Evolutionary conservation across 495 filamentous ascomycete genomes (phyloP).

Genomic region (Aspergillus biplanus): DNA sequence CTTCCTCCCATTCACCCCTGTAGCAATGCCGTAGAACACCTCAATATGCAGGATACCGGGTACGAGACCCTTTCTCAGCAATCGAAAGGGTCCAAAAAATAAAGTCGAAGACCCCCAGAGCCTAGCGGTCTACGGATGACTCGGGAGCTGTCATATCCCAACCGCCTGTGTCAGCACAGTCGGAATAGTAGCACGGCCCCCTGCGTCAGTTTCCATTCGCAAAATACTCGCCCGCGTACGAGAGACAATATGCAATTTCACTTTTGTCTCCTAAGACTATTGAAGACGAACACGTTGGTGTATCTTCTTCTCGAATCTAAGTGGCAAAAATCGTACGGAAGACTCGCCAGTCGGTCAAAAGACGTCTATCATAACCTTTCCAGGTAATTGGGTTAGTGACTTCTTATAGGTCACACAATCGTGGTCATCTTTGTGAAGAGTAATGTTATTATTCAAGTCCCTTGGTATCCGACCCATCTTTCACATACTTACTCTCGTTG

Average conservation of each 20-base stretch:
- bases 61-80: too few relatives aligned
- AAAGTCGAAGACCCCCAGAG: not conserved
- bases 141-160: constrained; percentile 25
- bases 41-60: not conserved
- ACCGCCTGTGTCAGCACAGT: not conserved
- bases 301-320: not conserved
- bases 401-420: constrained; percentile 15
- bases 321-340: not conserved
- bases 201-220: constrained; percentile 16
- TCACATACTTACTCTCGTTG: not conserved
- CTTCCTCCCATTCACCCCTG: not conserved
- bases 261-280: not conserved
- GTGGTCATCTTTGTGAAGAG: constrained; percentile 13
- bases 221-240: constrained; percentile 6
- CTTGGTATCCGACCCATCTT: too few relatives aligned
- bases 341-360: not conserved
- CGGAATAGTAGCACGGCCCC: constrained; percentile 8
- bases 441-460: constrained; percentile 6
- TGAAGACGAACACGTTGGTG: constrained; percentile 15
- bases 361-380: not conserved
- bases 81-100: too few relatives aligned
- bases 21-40: not conserved
- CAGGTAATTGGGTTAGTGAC: not conserved
- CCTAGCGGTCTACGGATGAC: constrained; percentile 15
- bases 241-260: not conserved